Percentiles rank a stretch among this genome's conserved stretches.
Conservation (phyloP, 1,284 basidiomycete genomes). For the Phaffia rhodozyma region DNA sequence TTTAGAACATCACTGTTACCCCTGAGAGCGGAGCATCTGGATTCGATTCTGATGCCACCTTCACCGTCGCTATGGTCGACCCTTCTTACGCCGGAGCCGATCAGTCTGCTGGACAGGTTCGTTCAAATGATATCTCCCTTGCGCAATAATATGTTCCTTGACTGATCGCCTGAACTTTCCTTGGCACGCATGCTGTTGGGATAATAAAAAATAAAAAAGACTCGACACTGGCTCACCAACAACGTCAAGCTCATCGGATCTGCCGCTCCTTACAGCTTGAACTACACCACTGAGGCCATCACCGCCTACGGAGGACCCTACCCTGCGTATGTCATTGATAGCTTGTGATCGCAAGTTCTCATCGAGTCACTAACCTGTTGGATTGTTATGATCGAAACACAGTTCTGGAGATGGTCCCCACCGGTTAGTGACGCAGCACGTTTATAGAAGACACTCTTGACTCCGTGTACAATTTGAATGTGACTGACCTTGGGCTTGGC, state of each 20-base stretch:
- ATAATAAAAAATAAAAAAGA: constrained; percentile 37
- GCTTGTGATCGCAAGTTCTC: not conserved
- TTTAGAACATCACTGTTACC: constrained; percentile 2
- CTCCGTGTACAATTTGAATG: not conserved
- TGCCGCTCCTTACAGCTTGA: constrained; percentile 6
- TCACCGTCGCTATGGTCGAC: constrained; percentile 19
- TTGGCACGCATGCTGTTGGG: no score
- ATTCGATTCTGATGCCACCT: not conserved
- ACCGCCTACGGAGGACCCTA: constrained; percentile 16
- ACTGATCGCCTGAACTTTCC: not conserved
- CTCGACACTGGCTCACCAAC: constrained; percentile 61
- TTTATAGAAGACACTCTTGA: no score
- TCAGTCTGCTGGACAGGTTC: constrained; percentile 12
- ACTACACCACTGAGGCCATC: constrained; percentile 15
- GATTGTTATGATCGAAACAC: not conserved
- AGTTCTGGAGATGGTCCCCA: constrained; percentile 41
- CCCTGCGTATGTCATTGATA: not conserved
- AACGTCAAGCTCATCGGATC: constrained; percentile 30
- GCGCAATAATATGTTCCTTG: constrained; percentile 1
- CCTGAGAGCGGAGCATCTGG: constrained; percentile 3
- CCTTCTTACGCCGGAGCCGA: constrained; percentile 11
- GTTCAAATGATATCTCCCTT: not conserved
- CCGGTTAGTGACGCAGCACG: constrained; percentile 37
- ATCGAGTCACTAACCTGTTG: not conserved
- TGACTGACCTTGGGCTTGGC: constrained; percentile 4